Evolutionary conservation across 768 basidiomycete species (phyloP).

Genomic region (Boletus tylopilopsis): DNA sequence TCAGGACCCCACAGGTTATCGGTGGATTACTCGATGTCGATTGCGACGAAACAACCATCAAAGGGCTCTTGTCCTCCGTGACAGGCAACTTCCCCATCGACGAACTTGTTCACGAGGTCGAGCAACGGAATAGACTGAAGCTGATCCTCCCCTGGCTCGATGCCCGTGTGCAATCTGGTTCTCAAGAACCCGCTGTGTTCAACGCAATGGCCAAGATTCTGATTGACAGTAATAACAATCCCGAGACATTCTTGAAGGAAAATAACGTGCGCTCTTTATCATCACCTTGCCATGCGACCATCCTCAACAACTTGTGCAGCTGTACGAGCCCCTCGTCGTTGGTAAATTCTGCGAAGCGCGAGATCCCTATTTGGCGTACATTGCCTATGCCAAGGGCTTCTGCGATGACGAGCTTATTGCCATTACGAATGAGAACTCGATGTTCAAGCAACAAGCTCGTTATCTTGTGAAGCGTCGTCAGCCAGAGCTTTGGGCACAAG

Average conservation of each 20-base stretch:
- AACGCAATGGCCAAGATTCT: slow-evolving; percentile 98
- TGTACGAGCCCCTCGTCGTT: slow-evolving; percentile 95
- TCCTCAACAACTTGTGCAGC: slow-evolving; percentile 38
- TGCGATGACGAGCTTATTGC: slow-evolving; percentile 96
- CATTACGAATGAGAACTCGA: slow-evolving; percentile 98
- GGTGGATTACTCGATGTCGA: slow-evolving; percentile 97
- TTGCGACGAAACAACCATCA: slow-evolving; percentile 95
- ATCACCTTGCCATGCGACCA: background rate
- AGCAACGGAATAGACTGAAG: slow-evolving; percentile 93
- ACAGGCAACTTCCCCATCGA: slow-evolving; percentile 98
- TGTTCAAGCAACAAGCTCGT: slow-evolving; percentile 99
- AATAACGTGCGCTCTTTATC: slow-evolving; percentile 71
- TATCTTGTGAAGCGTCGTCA: slow-evolving; percentile 96
- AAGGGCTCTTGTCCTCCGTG: slow-evolving; percentile 88
- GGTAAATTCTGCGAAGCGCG: slow-evolving; percentile 99
- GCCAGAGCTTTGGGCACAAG: slow-evolving; percentile 95
- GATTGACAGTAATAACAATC: slow-evolving; percentile 98
- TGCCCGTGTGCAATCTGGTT: slow-evolving; percentile 87
- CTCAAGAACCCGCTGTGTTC: slow-evolving; percentile 90
- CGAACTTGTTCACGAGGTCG: slow-evolving; percentile 95
- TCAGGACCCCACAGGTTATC: slow-evolving; percentile 93
- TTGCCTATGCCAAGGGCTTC: slow-evolving; percentile 98
- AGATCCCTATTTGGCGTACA: slow-evolving; percentile 97
- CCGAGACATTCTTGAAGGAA: slow-evolving; percentile 96
- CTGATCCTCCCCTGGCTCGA: slow-evolving; percentile 98